phyloP scores from a whole-genome alignment of 2,329 filamentous ascomycete genomes.

The Trichoderma citrinoviride region DNA sequence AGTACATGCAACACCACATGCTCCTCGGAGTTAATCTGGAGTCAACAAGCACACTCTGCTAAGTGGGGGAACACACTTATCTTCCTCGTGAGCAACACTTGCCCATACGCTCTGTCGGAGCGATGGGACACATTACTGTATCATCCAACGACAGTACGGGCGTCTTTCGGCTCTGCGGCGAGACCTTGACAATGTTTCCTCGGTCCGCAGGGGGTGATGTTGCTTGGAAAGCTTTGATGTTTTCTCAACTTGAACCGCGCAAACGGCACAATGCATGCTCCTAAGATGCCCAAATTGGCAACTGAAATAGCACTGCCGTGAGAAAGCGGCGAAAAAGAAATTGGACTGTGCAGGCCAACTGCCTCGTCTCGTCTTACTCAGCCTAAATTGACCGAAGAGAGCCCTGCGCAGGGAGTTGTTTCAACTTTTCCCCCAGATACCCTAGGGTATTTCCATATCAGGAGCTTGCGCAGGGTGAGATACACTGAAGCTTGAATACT shows the following conservation, averaged over 20 bases:
- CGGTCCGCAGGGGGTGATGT: neutral
- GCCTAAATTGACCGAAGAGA: neutral
- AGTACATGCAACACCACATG: neutral
- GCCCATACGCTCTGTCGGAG: neutral
- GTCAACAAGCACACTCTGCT: neutral
- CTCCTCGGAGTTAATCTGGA: neutral
- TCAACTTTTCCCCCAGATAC: too few relatives aligned
- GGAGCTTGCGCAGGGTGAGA: neutral
- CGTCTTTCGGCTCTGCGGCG: neutral
- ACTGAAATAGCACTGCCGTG: neutral
- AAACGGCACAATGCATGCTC: neutral
- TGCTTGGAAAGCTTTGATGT: neutral
- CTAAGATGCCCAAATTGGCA: neutral
- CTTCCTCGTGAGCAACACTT: neutral
- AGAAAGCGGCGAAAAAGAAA: neutral
- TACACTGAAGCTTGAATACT: neutral
- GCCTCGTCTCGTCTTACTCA: neutral
- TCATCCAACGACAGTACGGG: neutral
- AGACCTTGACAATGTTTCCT: neutral
- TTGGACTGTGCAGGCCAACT: neutral
- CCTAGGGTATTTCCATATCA: neutral
- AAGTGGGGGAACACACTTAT: constrained; percentile 4
- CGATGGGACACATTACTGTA: neutral
- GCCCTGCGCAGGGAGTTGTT: neutral
- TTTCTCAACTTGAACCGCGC: neutral